Percentiles rank a stretch among this genome's conserved stretches.
These are phyloP conservation scores for Tulasnella sp. DNA, from an alignment of 768 basidiomycete species.

Conservation along the genomic window DNA sequence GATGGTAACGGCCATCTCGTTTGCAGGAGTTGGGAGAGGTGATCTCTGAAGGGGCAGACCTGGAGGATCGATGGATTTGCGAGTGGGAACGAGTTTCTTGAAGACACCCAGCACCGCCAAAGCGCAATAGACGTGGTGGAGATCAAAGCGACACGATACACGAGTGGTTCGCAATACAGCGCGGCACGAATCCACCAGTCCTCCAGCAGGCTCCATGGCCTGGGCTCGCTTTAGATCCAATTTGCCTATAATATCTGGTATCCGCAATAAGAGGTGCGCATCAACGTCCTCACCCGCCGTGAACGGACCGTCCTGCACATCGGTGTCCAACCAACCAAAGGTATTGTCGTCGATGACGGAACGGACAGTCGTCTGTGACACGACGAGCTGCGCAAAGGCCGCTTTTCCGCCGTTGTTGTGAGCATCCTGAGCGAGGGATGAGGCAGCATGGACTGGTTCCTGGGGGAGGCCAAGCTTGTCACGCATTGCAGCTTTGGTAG, in stretches of 20 bases:
- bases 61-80: conserved; percentile 29
- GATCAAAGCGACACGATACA: conserved; percentile 37
- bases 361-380: conserved; percentile 15
- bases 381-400: background rate
- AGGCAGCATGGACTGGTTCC: conserved; percentile 16
- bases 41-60: conserved; percentile 23
- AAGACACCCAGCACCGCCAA: conserved; percentile 60
- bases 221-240: conserved; percentile 13
- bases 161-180: conserved; percentile 15
- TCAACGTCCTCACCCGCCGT: conserved; percentile 24
- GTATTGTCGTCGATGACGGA: conserved; percentile 16
- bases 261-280: conserved; percentile 28
- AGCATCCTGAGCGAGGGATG: conserved; percentile 5
- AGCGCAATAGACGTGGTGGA: conserved; percentile 62
- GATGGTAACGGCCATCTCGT: conserved; percentile 31
- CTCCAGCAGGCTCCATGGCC: background rate
- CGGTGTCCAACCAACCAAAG: conserved; percentile 2
- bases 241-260: conserved; percentile 5
- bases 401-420: conserved; percentile 3
- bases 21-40: conserved; percentile 18
- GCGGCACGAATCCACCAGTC: conserved; percentile 17
- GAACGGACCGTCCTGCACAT: background rate
- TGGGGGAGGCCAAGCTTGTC: conserved; percentile 42
- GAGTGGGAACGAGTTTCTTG: conserved; percentile 38
- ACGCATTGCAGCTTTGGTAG: conserved; percentile 35